Base-by-base conservation (phyloP, 805 yeast species). In the Wickerhamomyces bisporus region DNA sequence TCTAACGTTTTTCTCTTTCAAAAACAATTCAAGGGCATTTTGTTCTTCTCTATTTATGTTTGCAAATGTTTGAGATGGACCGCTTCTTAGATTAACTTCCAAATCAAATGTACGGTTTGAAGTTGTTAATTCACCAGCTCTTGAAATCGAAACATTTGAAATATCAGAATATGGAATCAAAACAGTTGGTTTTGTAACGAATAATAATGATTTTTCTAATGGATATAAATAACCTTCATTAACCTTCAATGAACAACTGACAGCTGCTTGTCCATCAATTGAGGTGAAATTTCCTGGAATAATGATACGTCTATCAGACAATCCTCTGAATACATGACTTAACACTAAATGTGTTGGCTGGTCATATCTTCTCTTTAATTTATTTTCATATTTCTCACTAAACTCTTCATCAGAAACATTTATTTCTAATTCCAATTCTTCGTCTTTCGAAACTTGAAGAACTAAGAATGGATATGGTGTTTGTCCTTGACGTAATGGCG, bases 401-500 rank as follows among this genome's bases (percentile, higher is more conserved):
- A 77, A 88, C 52, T 86, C 96, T 30, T 76, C 86, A 31, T 89
- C 95, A 28, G 80, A 79, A 16, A 93, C 60, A 57, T 93, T 89
- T 52, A 93, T 70, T 55, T 87, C 96, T 27, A 91, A 81, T 60
- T 88, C 96, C 34, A 86, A 75, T 56, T 86, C 95, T 61, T 93
- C 98, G 47, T 88, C 96, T 38, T 80, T 77, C 43, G 82, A 76
- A 56, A 93, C 86, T 65, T 93, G 98, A 60, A 91, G 64, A 12
- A 88, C 91, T 57, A 93, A 68, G 60, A 86, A 93, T 29, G 96
- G 95, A 55, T 93, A 91, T 43, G 96, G 77, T 0, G 98, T 93
- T 65, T 93, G 98, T 39, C 99, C 99, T 65, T 93, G 99, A 60
- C 98, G 80, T 47, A 93, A 69, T 2, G 99, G 98, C 19, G 98